A percentile compares a stretch with the other conserved stretches of the same genome.
phyloP scores from a whole-genome alignment of 2,329 filamentous ascomycete species.

The Penicillium expansum region DNA sequence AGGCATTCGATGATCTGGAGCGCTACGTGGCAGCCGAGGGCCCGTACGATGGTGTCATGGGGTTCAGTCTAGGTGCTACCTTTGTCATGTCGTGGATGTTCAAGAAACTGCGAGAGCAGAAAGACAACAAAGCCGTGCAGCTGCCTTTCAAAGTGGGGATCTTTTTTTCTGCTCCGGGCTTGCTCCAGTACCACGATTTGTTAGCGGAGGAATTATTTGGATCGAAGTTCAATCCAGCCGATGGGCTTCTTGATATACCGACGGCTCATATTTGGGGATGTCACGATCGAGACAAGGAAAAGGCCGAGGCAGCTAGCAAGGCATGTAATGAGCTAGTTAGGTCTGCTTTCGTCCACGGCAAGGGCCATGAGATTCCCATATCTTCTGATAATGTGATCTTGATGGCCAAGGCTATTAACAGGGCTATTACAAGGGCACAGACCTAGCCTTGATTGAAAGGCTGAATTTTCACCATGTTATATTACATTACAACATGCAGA shows the following conservation, averaged over 20 bases:
- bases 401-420: conserved; percentile 10
- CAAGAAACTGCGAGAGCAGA: conserved; percentile 4
- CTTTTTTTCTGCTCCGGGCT: conserved; percentile 17
- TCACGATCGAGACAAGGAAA: neutral
- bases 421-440: conserved; percentile 1
- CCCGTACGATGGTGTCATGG: conserved; percentile 30
- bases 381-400: conserved; percentile 6
- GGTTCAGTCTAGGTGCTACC: conserved; percentile 27
- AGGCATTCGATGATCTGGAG: conserved; percentile 8
- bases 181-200: conserved; percentile 3
- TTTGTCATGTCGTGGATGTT: conserved; percentile 20
- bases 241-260: conserved; percentile 9
- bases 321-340: conserved; percentile 8
- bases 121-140: neutral
- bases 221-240: neutral
- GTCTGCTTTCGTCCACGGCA: conserved; percentile 14
- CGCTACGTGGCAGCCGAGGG: conserved; percentile 23
- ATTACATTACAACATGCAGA: neutral
- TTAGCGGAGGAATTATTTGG: neutral
- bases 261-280: conserved; percentile 21
- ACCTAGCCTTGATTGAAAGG: neutral
- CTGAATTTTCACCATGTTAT: neutral
- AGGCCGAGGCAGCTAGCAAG: conserved; percentile 1
- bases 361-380: conserved; percentile 15
- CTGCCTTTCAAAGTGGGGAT: conserved; percentile 27